phyloP scores from a whole-genome alignment of 2,329 filamentous ascomycete genomes.

The Drechslerella coelobrocha region DNA sequence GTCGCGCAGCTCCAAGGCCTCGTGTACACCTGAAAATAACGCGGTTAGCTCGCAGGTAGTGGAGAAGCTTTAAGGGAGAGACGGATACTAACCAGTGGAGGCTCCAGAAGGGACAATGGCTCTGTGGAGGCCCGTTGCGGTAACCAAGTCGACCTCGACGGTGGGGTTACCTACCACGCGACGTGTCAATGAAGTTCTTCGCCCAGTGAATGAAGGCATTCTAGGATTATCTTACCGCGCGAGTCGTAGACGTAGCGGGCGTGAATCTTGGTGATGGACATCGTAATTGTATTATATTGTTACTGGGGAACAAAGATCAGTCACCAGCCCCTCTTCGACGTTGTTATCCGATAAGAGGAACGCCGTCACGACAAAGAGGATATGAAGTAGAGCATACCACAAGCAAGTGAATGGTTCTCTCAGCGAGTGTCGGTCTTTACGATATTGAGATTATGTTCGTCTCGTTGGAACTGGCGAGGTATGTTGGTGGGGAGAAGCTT shows the following conservation, averaged over 20 bases:
- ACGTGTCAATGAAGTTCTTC: slow-evolving; percentile 12
- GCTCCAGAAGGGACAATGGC: slow-evolving; percentile 97
- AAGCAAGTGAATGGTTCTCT: neutral
- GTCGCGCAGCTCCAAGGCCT: slow-evolving; percentile 89
- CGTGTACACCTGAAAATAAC: slow-evolving; percentile 73
- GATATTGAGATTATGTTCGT: neutral
- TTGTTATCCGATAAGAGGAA: too few species aligned
- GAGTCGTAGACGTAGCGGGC: slow-evolving; percentile 98
- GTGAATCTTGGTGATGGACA: slow-evolving; percentile 90
- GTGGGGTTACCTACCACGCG: slow-evolving; percentile 77
- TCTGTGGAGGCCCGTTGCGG: slow-evolving; percentile 93
- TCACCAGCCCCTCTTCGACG: slow-evolving; percentile 13
- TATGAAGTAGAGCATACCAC: too few species aligned
- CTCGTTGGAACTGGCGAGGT: neutral
- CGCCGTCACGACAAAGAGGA: too few species aligned
- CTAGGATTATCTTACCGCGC: slow-evolving; percentile 64
- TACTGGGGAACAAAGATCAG: neutral
- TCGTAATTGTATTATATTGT: slow-evolving; percentile 59
- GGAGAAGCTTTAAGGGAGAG: neutral
- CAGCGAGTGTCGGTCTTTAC: neutral
- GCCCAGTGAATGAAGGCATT: neutral
- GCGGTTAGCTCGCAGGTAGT: slow-evolving; percentile 18
- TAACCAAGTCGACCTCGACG: slow-evolving; percentile 96
- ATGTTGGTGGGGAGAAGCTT: neutral
- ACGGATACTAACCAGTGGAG: slow-evolving; percentile 74